phyloP scores from a whole-genome alignment of 805 yeast genomes.

The Barnettozyma botsteinii region DNA sequence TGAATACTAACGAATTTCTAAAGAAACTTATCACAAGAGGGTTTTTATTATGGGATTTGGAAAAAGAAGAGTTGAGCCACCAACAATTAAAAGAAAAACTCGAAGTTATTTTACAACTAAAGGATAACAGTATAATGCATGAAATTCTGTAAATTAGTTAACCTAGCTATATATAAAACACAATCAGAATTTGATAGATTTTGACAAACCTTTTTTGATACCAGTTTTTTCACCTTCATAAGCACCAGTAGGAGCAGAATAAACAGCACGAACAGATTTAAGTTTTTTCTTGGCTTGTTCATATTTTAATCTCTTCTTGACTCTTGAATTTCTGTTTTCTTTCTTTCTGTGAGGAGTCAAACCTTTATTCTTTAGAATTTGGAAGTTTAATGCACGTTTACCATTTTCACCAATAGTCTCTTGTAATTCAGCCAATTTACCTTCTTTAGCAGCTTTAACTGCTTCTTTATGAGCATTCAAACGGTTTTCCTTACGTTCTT shows the following conservation, averaged over 20 bases:
- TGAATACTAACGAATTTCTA: background rate
- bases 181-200: conserved; percentile 63
- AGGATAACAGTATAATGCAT: background rate
- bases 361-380: conserved; percentile 94
- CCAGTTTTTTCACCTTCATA: conserved; percentile 95
- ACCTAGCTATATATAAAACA: background rate
- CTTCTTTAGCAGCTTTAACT: conserved; percentile 74
- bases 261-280: conserved; percentile 86
- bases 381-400: conserved; percentile 92
- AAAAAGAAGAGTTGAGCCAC: conserved; percentile 1
- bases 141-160: background rate
- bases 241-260: conserved; percentile 63
- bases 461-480: conserved; percentile 64
- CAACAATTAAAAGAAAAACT: conserved; percentile 1
- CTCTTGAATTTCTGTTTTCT: conserved; percentile 92
- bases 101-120: conserved; percentile 1
- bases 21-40: conserved; percentile 14
- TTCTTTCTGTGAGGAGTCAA: conserved; percentile 89
- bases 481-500: conserved; percentile 47
- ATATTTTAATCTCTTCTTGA: conserved; percentile 96
- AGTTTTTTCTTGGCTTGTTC: conserved; percentile 93
- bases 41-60: conserved; percentile 20
- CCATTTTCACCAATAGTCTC: conserved; percentile 64
- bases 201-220: conserved; percentile 90
- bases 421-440: conserved; percentile 71